These are phyloP conservation scores for Wallacemonas sp. DNA, from an alignment of 208 protist species.

Conservation along the genomic window DNA sequence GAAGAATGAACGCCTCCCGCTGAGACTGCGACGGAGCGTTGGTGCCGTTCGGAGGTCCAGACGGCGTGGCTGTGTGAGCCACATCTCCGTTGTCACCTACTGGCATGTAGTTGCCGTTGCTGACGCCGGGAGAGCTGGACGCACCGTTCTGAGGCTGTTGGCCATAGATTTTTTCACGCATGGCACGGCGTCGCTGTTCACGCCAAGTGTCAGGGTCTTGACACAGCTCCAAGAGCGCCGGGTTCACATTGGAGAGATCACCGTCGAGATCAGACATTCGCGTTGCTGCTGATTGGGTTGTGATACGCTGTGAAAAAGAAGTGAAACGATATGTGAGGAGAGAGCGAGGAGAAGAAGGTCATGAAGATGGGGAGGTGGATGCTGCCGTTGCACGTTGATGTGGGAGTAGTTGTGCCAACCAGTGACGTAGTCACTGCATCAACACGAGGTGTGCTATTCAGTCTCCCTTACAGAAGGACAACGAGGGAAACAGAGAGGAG, in stretches of 20 bases:
- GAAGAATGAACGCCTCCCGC: conserved; percentile 62
- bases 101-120: conserved; percentile 16
- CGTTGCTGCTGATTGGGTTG: no score
- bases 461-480: no score
- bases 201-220: conserved; percentile 70
- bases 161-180: conserved; percentile 74
- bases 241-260: conserved; percentile 69
- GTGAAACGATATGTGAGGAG: neutral
- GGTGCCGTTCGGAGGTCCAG: neutral
- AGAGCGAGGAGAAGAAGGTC: neutral
- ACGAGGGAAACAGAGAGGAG: no score
- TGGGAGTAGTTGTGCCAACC: no score
- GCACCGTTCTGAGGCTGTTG: neutral
- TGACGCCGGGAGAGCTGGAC: neutral
- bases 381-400: no score
- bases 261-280: conserved; percentile 56
- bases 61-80: neutral
- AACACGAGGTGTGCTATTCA: no score
- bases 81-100: neutral
- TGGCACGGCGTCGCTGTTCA: conserved; percentile 71
- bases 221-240: conserved; percentile 59
- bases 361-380: no score
- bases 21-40: conserved; percentile 23
- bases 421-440: no score
- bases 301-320: conserved; percentile 2